Conservation (phyloP, 2,329 filamentous ascomycete species). For the Whalleya microplaca region DNA sequence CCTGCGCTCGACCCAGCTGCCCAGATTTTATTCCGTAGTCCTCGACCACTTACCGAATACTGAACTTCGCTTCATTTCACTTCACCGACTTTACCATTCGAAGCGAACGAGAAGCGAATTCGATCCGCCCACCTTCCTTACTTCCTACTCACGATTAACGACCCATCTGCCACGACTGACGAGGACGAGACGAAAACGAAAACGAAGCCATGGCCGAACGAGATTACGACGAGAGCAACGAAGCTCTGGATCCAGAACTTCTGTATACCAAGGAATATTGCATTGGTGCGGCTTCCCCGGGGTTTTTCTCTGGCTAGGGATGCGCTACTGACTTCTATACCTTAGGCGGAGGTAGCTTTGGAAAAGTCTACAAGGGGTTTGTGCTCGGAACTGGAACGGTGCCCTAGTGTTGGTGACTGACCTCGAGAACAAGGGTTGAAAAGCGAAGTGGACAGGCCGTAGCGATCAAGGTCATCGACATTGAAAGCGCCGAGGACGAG, state of each 20-base stretch:
- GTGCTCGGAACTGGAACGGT: conserved; percentile 21
- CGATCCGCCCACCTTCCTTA: too few relatives aligned
- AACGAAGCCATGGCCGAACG: conserved; percentile 53
- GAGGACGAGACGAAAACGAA: conserved; percentile 13
- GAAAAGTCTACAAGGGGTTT: conserved; percentile 97
- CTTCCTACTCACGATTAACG: conserved; percentile 19
- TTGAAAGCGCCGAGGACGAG: conserved; percentile 98
- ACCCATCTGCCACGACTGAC: conserved; percentile 21
- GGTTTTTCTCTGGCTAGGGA: conserved; percentile 7
- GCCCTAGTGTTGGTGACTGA: conserved; percentile 17
- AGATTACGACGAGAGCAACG: conserved; percentile 53
- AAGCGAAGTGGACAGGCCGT: conserved; percentile 91
- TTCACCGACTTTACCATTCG: background rate
- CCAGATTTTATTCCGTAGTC: too few relatives aligned
- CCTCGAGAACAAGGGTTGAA: conserved; percentile 68
- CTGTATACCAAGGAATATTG: conserved; percentile 93
- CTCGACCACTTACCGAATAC: background rate
- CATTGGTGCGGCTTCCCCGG: conserved; percentile 64
- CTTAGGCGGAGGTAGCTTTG: conserved; percentile 92
- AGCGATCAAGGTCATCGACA: conserved; percentile 98
- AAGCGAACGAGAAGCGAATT: too few relatives aligned
- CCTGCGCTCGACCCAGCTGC: background rate
- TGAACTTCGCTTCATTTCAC: background rate
- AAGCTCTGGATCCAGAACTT: conserved; percentile 79
- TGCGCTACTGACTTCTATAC: conserved; percentile 32